A percentile compares a stretch with the other conserved stretches of the same genome.
These are phyloP conservation scores for Dillenia turbinata DNA, from an alignment of 164 flowering plant species.

Conservation along the genomic window DNA sequence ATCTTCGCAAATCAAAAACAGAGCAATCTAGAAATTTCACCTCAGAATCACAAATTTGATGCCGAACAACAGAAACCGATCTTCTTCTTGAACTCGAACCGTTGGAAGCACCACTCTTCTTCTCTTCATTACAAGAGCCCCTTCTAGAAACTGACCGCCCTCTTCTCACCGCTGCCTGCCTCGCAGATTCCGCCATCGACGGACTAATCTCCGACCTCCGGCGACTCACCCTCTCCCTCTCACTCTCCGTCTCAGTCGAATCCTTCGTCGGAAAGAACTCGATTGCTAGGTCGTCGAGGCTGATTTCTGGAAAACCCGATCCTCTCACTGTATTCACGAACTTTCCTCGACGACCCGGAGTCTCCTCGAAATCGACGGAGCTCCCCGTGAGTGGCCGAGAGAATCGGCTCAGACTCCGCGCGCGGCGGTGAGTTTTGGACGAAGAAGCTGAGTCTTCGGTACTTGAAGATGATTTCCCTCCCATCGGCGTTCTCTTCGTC, in stretches of 20 bases:
- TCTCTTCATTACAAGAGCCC: conserved; percentile 10
- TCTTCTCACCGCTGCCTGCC: conserved; percentile 42
- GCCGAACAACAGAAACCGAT: conserved; percentile 68
- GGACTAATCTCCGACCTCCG: conserved; percentile 12
- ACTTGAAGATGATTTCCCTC: conserved; percentile 9
- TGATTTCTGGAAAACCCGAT: conserved; percentile 68
- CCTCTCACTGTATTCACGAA: conserved; percentile 83
- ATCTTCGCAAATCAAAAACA: neutral
- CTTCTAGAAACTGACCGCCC: conserved; percentile 86
- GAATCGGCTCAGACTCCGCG: conserved; percentile 61
- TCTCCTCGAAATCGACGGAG: conserved; percentile 18
- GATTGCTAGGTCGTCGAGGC: conserved; percentile 77
- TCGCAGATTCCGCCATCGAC: neutral
- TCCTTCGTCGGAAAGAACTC: conserved; percentile 43
- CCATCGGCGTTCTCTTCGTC: conserved; percentile 53
- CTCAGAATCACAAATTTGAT: conserved; percentile 75
- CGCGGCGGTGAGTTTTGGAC: conserved; percentile 44
- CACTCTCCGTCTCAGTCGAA: conserved; percentile 6
- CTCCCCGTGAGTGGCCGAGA: conserved; percentile 23
- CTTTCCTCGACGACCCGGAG: conserved; percentile 39
- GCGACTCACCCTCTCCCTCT: conserved; percentile 16
- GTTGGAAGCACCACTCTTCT: conserved; percentile 14
- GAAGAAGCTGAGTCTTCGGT: conserved; percentile 29
- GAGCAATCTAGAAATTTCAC: conserved; percentile 22
- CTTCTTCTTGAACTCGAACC: conserved; percentile 39